phyloP scores from a whole-genome alignment of 163 green algal species.

The Volvox carteri region DNA sequence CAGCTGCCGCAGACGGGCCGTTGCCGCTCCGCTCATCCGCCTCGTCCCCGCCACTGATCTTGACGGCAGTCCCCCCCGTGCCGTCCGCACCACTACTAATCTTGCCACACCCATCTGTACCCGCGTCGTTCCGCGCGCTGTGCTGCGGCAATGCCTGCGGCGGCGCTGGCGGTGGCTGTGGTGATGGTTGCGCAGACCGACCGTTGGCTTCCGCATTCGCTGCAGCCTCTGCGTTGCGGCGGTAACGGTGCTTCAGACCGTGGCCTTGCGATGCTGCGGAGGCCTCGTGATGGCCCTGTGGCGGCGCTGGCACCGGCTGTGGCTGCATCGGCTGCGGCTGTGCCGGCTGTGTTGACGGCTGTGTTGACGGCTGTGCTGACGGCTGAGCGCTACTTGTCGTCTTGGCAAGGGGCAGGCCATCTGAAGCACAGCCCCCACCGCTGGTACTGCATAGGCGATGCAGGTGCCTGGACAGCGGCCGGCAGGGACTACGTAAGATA shows the following conservation, averaged over 20 bases:
- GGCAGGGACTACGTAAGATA: too few species aligned
- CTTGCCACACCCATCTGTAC: not conserved
- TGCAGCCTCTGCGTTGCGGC: not conserved
- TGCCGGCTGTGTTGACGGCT: not conserved
- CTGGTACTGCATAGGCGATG: not conserved
- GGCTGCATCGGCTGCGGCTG: not conserved
- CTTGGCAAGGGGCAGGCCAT: not conserved
- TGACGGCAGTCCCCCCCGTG: too few species aligned
- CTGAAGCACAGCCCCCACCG: not conserved
- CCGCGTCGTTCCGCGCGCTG: not conserved
- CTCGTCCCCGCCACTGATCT: not conserved
- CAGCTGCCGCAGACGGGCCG: not conserved
- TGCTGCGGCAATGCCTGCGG: not conserved
- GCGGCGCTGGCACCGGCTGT: not conserved
- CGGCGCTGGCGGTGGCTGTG: not conserved
- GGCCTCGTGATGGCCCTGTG: not conserved
- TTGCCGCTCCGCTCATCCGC: not conserved
- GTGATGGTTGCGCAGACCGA: not conserved
- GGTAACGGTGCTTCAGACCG: conserved; percentile 14
- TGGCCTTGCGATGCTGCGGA: not conserved
- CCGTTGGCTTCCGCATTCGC: conserved; percentile 23
- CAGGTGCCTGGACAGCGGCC: conserved; percentile 16
- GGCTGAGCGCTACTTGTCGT: not conserved
- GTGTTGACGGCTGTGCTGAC: not conserved
- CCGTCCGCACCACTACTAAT: too few species aligned